Conservation (phyloP, 129 eudicot genomes). For the Daucus carota region DH1_v3.0 NC_030383.2:2122501-2123000, state of each 20-base stretch:
- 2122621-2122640: not conserved
- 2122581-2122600: constrained; percentile 55
- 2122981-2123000: constrained; percentile 5
- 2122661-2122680: constrained; percentile 20
- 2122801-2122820: not conserved
- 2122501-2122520: constrained; percentile 18
- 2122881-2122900: constrained; percentile 11
- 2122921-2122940: not conserved
- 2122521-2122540: constrained; percentile 20
- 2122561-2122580: constrained; percentile 51
- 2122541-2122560: constrained; percentile 51
- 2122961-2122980: not conserved
- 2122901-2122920: constrained; percentile 14
- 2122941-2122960: not conserved
- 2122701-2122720: not conserved
- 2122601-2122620: not conserved
- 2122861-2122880: constrained; percentile 7
- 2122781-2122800: not conserved
- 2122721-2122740: constrained; percentile 1
- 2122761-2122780: constrained; percentile 8
- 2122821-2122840: not conserved
- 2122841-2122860: not conserved
- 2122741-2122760: not conserved
- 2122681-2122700: constrained; percentile 5
- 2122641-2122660: constrained; percentile 16